These are phyloP conservation scores for Globisporangium takayamanum DNA, from an alignment of 352 stramenopile genomes.

Conservation along the genomic window DNA sequence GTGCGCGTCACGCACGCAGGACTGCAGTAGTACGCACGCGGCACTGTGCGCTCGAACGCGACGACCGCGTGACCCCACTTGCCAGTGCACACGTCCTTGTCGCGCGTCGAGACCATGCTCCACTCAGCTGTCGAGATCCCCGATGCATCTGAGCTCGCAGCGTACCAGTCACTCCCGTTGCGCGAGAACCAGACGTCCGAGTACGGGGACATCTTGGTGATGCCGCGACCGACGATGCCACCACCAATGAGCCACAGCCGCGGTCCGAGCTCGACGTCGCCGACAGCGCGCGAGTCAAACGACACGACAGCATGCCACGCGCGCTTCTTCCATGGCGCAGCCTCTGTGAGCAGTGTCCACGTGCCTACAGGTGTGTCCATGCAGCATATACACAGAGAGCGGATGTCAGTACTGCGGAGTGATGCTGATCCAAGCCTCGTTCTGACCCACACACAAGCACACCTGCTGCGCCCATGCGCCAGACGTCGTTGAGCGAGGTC, in stretches of 20 bases:
- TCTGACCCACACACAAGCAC: neutral
- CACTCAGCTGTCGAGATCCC: slow-evolving; percentile 70
- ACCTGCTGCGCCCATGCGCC: slow-evolving; percentile 44
- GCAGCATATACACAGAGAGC: neutral
- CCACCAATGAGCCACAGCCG: slow-evolving; percentile 72
- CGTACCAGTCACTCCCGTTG: slow-evolving; percentile 47
- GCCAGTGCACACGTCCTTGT: slow-evolving; percentile 48
- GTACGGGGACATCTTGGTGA: slow-evolving; percentile 68
- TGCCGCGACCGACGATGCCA: slow-evolving; percentile 60
- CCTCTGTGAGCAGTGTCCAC: slow-evolving; percentile 32
- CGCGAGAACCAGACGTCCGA: slow-evolving; percentile 70
- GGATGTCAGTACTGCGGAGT: neutral
- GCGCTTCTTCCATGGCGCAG: slow-evolving; percentile 53
- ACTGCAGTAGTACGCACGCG: slow-evolving; percentile 51
- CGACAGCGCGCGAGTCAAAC: slow-evolving; percentile 60
- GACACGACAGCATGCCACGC: slow-evolving; percentile 75
- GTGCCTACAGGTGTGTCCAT: slow-evolving; percentile 5
- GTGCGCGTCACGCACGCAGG: slow-evolving; percentile 36
- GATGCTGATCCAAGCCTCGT: no score
- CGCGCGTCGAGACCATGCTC: slow-evolving; percentile 49
- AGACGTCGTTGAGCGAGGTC: slow-evolving; percentile 62
- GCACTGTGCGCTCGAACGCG: slow-evolving; percentile 40
- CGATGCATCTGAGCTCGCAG: slow-evolving; percentile 54
- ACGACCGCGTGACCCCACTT: slow-evolving; percentile 73
- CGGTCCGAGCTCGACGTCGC: slow-evolving; percentile 50